Evolutionary conservation across 202 grass and related monocot genomes (phyloP).

Genomic region (Bolboschoenoplectus hybrid): DNA sequence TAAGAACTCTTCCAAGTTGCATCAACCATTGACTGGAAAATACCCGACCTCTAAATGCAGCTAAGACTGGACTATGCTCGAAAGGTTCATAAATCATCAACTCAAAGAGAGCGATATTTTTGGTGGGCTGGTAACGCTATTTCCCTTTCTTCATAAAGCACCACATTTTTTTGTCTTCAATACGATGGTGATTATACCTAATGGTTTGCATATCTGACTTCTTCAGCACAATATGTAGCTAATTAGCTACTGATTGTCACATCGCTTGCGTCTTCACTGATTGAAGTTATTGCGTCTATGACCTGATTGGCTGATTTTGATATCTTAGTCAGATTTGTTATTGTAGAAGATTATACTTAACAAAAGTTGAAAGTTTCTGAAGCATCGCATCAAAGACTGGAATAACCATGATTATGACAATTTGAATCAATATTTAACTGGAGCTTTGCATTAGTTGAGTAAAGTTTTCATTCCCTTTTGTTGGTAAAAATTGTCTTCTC

Average conservation of each 20-base stretch:
- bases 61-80: background rate
- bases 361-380: background rate
- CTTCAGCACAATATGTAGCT: background rate
- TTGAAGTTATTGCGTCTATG: background rate
- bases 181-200: background rate
- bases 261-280: background rate
- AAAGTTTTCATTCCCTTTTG: background rate
- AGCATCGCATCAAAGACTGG: background rate
- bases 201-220: background rate
- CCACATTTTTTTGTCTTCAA: background rate
- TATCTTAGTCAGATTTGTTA: background rate
- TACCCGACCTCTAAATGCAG: background rate
- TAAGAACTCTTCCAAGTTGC: background rate
- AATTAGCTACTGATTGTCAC: slow-evolving; percentile 5
- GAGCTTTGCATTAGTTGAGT: slow-evolving; percentile 18
- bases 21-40: background rate
- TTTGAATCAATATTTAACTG: background rate
- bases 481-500: background rate
- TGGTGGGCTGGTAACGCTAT: background rate
- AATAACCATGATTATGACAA: background rate
- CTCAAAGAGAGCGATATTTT: too few species aligned
- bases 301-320: background rate
- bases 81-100: too few species aligned
- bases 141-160: background rate
- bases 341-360: background rate